phyloP scores from a whole-genome alignment of 306 rosid genomes.

The Glycyrrhiza uralensis region DNA sequence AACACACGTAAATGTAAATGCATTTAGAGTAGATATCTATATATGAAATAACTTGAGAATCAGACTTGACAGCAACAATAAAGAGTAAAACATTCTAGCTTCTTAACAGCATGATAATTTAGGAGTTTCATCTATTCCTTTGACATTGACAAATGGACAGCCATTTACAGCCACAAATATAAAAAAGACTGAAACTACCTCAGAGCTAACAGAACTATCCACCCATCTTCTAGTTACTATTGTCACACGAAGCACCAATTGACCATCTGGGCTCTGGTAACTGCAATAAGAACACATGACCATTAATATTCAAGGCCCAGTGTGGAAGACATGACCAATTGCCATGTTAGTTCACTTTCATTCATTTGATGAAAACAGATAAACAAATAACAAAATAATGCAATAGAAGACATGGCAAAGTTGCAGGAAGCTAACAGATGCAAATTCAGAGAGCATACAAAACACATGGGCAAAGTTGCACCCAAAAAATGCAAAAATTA shows the following conservation, averaged over 20 bases:
- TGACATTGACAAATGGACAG: conserved; percentile 15
- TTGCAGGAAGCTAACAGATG: background rate
- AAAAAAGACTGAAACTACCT: conserved; percentile 52
- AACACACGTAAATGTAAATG: conserved; percentile 2
- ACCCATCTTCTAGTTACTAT: conserved; percentile 90
- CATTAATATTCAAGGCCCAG: conserved; percentile 7
- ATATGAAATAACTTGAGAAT: conserved; percentile 6
- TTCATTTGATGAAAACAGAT: conserved; percentile 12
- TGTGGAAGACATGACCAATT: conserved; percentile 63
- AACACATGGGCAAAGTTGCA: background rate
- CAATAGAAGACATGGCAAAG: background rate
- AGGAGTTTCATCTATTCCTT: conserved; percentile 5
- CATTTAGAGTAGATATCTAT: background rate
- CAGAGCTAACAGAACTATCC: conserved; percentile 76
- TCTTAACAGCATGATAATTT: conserved; percentile 4
- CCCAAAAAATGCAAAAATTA: background rate
- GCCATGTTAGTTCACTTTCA: conserved; percentile 38
- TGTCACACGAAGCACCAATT: conserved; percentile 81
- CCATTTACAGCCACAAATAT: background rate
- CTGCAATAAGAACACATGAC: conserved; percentile 49
- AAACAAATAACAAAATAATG: background rate
- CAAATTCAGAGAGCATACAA: conserved; percentile 5
- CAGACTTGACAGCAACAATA: conserved; percentile 3
- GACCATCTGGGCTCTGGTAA: conserved; percentile 77
- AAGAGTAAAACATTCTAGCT: conserved; percentile 2